phyloP scores from a whole-genome alignment of 192 early-diverging fungal species.

The Chytriomyces sp. region DNA sequence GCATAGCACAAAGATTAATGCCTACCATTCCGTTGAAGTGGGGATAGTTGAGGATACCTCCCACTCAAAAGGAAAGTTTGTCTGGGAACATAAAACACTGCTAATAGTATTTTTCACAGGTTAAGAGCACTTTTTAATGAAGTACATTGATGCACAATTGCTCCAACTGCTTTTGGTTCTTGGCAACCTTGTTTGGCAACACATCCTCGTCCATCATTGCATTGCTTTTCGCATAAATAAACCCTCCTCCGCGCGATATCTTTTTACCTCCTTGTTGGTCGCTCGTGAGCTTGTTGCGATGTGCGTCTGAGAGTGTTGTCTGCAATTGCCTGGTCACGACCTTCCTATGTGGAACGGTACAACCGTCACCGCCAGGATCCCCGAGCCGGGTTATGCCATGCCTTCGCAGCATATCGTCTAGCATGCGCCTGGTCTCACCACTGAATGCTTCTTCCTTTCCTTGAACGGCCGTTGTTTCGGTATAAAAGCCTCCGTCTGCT shows the following conservation, averaged over 20 bases:
- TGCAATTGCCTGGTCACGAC: neutral
- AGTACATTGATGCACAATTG: too few relatives aligned
- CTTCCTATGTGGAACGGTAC: neutral
- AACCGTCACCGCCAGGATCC: neutral
- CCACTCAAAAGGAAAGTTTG: too few relatives aligned
- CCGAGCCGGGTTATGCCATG: slow-evolving; percentile 15
- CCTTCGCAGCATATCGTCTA: slow-evolving; percentile 22
- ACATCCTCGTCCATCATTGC: too few relatives aligned
- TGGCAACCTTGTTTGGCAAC: too few relatives aligned
- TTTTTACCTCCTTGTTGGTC: neutral
- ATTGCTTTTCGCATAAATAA: slow-evolving; percentile 28
- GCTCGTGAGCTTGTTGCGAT: neutral
- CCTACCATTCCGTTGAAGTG: too few relatives aligned
- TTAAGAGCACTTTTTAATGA: too few relatives aligned
- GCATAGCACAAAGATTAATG: too few relatives aligned
- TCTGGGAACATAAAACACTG: too few relatives aligned
- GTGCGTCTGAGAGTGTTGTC: neutral
- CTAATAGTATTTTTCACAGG: too few relatives aligned
- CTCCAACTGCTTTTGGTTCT: too few relatives aligned
- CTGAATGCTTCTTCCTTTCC: neutral
- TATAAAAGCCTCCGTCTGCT: neutral
- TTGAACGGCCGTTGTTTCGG: neutral
- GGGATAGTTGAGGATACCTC: too few relatives aligned
- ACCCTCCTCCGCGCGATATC: slow-evolving; percentile 17
- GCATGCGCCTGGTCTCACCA: slow-evolving; percentile 9